A percentile compares a stretch with the other conserved stretches of the same genome.
Conservation (phyloP, 306 rosid species). For the Cucumis melo region DNA sequence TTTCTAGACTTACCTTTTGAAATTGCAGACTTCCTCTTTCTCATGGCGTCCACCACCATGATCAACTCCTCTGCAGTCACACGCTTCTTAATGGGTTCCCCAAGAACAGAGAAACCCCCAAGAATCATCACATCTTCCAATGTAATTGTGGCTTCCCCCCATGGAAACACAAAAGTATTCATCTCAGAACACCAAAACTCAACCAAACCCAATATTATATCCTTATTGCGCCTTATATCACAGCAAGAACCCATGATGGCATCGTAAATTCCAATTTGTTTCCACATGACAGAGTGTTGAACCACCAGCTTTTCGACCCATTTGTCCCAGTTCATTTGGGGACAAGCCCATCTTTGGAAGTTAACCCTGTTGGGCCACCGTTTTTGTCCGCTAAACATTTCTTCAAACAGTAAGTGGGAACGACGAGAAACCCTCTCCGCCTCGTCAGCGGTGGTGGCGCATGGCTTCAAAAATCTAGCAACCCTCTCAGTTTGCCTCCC, state of each 20-base stretch:
- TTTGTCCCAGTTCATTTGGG: constrained; percentile 13
- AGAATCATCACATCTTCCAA: constrained; percentile 34
- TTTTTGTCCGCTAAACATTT: not conserved
- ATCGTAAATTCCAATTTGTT: constrained; percentile 24
- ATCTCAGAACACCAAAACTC: constrained; percentile 26
- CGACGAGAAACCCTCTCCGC: not conserved
- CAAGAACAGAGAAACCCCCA: constrained; percentile 30
- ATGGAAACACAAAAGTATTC: constrained; percentile 34
- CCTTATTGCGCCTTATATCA: constrained; percentile 6
- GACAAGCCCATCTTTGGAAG: constrained; percentile 16
- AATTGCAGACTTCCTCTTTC: not conserved
- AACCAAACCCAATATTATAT: constrained; percentile 19
- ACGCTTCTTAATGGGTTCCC: constrained; percentile 10
- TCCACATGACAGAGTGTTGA: constrained; percentile 17
- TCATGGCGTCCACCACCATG: constrained; percentile 3
- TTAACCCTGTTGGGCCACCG: not conserved
- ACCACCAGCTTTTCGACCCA: constrained; percentile 17
- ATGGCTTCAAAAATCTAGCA: not conserved
- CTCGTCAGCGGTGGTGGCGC: not conserved
- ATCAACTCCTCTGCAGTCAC: constrained; percentile 4
- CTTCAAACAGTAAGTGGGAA: not conserved
- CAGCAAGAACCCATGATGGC: constrained; percentile 36
- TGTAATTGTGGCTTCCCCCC: constrained; percentile 47
- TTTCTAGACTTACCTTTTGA: constrained; percentile 3
- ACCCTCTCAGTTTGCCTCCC: not conserved